These are phyloP conservation scores for Dictyostelium brefeldianum DNA, from an alignment of 78 protist genomes.

Conservation along the genomic window DNA sequence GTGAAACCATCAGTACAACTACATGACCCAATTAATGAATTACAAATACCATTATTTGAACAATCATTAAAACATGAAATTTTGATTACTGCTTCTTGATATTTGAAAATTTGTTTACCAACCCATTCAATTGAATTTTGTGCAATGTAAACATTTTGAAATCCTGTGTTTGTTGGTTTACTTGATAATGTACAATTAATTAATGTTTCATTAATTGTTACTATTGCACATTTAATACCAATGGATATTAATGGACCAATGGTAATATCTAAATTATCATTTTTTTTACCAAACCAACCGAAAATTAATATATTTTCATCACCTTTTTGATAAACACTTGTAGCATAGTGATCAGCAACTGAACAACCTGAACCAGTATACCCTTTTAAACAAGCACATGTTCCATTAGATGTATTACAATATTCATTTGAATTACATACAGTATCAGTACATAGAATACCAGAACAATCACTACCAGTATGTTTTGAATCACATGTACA, in stretches of 20 bases:
- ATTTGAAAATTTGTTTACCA: neutral
- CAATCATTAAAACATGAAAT: neutral
- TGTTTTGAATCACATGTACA: neutral
- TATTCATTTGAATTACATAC: neutral
- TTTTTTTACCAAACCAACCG: conserved; percentile 9
- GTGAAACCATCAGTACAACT: neutral
- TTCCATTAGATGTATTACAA: neutral
- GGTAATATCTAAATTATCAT: neutral
- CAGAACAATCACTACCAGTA: neutral
- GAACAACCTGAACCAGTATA: neutral
- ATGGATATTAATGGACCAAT: neutral
- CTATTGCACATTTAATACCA: neutral
- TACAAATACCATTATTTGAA: neutral
- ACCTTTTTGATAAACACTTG: neutral
- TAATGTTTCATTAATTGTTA: neutral
- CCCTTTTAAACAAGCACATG: neutral
- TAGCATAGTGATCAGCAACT: neutral
- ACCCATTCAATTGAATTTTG: conserved; percentile 3
- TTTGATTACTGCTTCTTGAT: neutral
- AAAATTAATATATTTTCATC: neutral
- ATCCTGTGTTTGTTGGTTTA: neutral
- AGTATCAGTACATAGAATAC: neutral
- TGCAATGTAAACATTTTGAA: neutral
- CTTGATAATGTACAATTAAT: neutral
- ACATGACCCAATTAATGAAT: neutral